phyloP scores from a whole-genome alignment of 495 filamentous ascomycete genomes.

The Lasiosphaeriaceae sp. region DNA sequence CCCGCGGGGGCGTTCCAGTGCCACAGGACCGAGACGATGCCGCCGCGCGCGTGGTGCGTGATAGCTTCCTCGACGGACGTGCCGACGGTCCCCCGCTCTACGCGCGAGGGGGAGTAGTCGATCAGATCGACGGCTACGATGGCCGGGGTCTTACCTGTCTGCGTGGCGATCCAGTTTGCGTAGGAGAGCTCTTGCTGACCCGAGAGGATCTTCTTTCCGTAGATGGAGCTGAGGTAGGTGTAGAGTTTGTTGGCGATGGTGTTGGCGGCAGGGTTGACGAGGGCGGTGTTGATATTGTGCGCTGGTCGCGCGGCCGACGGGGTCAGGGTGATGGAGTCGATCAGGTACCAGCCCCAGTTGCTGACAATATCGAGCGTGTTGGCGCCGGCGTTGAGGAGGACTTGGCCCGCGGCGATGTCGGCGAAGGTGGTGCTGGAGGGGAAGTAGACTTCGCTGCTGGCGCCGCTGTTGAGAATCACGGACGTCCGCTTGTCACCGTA shows the following conservation, averaged over 20 bases:
- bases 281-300: slow-evolving; percentile 31
- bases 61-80: slow-evolving; percentile 45
- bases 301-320: slow-evolving; percentile 32
- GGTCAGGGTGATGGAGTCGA: slow-evolving; percentile 39
- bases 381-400: slow-evolving; percentile 36
- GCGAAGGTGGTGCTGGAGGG: slow-evolving; percentile 23
- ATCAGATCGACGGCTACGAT: slow-evolving; percentile 43
- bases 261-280: slow-evolving; percentile 29
- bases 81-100: slow-evolving; percentile 33
- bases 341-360: slow-evolving; percentile 48
- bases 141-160: slow-evolving; percentile 45
- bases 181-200: slow-evolving; percentile 42
- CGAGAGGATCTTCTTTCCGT: slow-evolving; percentile 44
- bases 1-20: slow-evolving; percentile 42
- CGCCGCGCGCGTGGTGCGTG: slow-evolving; percentile 33
- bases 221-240: slow-evolving; percentile 36
- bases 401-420: slow-evolving; percentile 35
- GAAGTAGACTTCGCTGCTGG: slow-evolving; percentile 37
- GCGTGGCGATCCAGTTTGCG: slow-evolving; percentile 33
- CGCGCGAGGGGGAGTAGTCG: slow-evolving; percentile 44
- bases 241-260: slow-evolving; percentile 27
- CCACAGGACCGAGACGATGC: slow-evolving; percentile 45
- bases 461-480: slow-evolving; percentile 37
- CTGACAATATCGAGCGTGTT: slow-evolving; percentile 42
- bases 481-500: slow-evolving; percentile 42